Evolutionary conservation across 2,329 filamentous ascomycete species (phyloP).

Genomic region (Neopestalotiopsis clavispora): DNA sequence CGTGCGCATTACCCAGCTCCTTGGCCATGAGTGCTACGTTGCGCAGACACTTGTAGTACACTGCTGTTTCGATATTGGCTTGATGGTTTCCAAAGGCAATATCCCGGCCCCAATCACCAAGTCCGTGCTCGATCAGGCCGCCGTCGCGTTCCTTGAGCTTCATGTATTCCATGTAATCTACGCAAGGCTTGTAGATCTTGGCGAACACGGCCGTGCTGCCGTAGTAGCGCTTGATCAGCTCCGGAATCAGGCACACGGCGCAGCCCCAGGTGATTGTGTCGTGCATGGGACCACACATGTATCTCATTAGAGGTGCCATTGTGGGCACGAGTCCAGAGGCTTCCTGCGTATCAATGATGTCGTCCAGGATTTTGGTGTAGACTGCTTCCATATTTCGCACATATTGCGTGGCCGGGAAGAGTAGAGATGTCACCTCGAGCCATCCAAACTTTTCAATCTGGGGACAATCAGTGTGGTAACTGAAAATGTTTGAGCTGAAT

Average conservation of each 20-base stretch:
- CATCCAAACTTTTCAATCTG: slow-evolving; percentile 54
- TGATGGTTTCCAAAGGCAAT: slow-evolving; percentile 49
- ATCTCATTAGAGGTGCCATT: slow-evolving; percentile 51
- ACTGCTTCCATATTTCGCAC: slow-evolving; percentile 50
- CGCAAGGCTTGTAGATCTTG: slow-evolving; percentile 41
- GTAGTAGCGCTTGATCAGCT: slow-evolving; percentile 44
- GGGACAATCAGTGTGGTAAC: slow-evolving; percentile 53
- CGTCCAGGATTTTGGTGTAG: slow-evolving; percentile 51
- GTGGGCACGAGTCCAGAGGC: slow-evolving; percentile 48
- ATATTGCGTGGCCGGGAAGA: slow-evolving; percentile 50
- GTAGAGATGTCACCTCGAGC: slow-evolving; percentile 51
- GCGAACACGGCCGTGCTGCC: slow-evolving; percentile 41
- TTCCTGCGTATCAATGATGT: slow-evolving; percentile 51
- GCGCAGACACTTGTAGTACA: slow-evolving; percentile 46
- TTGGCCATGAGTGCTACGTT: slow-evolving; percentile 41
- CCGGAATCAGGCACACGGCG: slow-evolving; percentile 41
- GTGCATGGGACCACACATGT: slow-evolving; percentile 53
- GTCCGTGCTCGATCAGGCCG: slow-evolving; percentile 46
- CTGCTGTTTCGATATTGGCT: slow-evolving; percentile 49
- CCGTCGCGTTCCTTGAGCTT: slow-evolving; percentile 42
- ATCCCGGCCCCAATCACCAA: slow-evolving; percentile 48
- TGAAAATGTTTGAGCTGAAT: slow-evolving; percentile 47
- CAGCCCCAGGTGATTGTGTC: slow-evolving; percentile 51
- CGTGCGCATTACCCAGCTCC: slow-evolving; percentile 28
- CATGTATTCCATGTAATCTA: slow-evolving; percentile 48